Percentiles rank a stretch among this genome's conserved stretches.
Evolutionary conservation across 2,329 filamentous ascomycete genomes (phyloP).

Genomic region (Diaporthe ampelina): DNA sequence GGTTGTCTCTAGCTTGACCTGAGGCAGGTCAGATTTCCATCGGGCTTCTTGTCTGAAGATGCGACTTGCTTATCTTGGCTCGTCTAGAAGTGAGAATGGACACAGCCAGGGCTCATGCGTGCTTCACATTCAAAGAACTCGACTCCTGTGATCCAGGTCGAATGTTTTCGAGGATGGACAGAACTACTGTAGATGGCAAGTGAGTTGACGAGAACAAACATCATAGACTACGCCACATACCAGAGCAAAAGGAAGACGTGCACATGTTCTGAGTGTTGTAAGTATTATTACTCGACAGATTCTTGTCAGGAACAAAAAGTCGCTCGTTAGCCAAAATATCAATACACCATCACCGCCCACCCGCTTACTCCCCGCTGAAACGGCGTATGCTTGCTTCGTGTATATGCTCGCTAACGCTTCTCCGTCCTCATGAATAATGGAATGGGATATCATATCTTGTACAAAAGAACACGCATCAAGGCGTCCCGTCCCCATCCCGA

Average conservation of each 20-base stretch:
- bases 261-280: background rate
- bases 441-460: slow-evolving; percentile 26
- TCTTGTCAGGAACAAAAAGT: background rate
- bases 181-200: background rate
- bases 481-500: background rate
- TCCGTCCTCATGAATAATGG: slow-evolving; percentile 2
- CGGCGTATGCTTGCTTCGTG: slow-evolving; percentile 22
- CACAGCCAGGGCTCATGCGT: background rate
- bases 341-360: background rate
- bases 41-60: background rate
- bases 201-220: background rate
- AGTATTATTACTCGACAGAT: background rate
- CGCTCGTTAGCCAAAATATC: slow-evolving; percentile 25
- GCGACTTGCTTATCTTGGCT: background rate
- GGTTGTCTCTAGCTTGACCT: background rate
- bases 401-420: slow-evolving; percentile 15
- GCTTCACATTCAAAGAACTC: background rate
- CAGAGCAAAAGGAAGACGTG: background rate
- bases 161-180: background rate
- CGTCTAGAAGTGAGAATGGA: no score
- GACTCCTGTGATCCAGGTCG: background rate
- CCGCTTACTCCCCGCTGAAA: background rate
- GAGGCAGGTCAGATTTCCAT: background rate
- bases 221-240: background rate
- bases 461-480: background rate